Evolutionary conservation across 208 protist genomes (phyloP).

Genomic region (Trypanosomatidae sp.): DNA sequence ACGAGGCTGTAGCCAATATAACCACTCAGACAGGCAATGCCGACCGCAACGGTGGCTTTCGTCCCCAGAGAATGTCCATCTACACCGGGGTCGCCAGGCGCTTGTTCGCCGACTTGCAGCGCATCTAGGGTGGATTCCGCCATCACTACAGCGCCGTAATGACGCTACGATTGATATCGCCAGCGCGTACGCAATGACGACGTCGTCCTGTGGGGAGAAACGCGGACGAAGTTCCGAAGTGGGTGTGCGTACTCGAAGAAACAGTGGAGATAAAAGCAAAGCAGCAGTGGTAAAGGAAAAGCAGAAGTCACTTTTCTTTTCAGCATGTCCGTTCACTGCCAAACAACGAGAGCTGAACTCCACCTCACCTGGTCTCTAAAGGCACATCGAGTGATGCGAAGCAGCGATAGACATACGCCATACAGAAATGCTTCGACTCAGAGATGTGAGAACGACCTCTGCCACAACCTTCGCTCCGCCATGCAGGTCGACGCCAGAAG

Average conservation of each 20-base stretch:
- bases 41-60: slow-evolving; percentile 31
- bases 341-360: neutral
- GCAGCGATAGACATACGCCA: neutral
- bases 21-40: slow-evolving; percentile 40
- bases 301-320: no score
- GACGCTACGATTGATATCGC: neutral
- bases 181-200: neutral
- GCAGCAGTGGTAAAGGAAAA: neutral
- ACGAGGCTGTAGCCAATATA: slow-evolving; percentile 51
- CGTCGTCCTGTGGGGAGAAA: neutral
- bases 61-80: slow-evolving; percentile 2
- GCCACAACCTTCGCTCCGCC: neutral
- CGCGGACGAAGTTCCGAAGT: neutral
- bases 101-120: neutral
- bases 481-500: no score
- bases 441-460: neutral
- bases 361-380: neutral
- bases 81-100: neutral
- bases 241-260: neutral
- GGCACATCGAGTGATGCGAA: neutral
- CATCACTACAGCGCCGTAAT: neutral
- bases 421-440: neutral
- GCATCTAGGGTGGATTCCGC: neutral
- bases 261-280: neutral
- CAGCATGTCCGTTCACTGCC: neutral